Evolutionary conservation across 2,329 filamentous ascomycete species (phyloP).

Genomic region (Coniochaeta sp.): DNA sequence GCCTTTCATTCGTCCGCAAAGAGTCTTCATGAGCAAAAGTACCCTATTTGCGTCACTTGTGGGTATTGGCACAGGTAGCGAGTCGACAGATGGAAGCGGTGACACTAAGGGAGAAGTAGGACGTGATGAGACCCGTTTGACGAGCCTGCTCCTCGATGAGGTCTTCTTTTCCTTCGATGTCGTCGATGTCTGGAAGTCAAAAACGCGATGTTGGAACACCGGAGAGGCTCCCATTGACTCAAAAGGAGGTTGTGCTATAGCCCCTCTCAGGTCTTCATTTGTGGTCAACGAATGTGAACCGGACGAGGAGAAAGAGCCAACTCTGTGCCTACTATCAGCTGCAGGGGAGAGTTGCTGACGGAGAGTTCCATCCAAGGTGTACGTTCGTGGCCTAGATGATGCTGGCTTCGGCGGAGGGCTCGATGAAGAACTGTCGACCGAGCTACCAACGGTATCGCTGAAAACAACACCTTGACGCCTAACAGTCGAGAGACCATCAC

Average conservation of each 20-base stretch:
- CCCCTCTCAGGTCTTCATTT: constrained; percentile 29
- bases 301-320: constrained; percentile 64
- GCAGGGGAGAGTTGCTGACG: constrained; percentile 35
- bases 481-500: constrained; percentile 6
- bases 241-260: constrained; percentile 28
- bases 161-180: constrained; percentile 38
- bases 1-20: constrained; percentile 74
- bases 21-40: constrained; percentile 66
- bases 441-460: constrained; percentile 44
- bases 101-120: constrained; percentile 50
- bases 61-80: constrained; percentile 49
- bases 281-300: constrained; percentile 41
- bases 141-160: constrained; percentile 36
- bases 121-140: constrained; percentile 48
- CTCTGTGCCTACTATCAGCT: constrained; percentile 50
- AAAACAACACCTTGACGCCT: constrained; percentile 55
- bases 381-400: constrained; percentile 43
- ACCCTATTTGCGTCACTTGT: constrained; percentile 65
- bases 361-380: constrained; percentile 49
- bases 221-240: constrained; percentile 17
- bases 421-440: constrained; percentile 39
- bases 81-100: constrained; percentile 50
- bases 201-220: constrained; percentile 15
- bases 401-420: constrained; percentile 29
- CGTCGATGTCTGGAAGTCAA: constrained; percentile 25